These are phyloP conservation scores for Brassica napus DNA, from an alignment of 345 rosid species.

Conservation along the genomic window DNA sequence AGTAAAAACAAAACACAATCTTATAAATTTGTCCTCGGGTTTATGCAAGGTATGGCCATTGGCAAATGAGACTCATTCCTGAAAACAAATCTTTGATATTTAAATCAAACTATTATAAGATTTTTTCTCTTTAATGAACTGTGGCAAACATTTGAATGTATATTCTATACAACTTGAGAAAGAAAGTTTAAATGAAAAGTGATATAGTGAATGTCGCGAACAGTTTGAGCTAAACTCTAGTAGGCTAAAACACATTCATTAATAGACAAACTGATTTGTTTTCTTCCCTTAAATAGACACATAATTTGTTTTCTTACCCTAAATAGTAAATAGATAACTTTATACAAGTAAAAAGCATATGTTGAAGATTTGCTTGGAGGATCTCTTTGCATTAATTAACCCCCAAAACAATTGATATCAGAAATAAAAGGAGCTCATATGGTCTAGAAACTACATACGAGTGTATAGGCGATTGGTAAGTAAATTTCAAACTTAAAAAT, in stretches of 20 bases:
- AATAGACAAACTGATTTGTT: slow-evolving; percentile 23
- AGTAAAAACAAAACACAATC: background rate
- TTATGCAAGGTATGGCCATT: background rate
- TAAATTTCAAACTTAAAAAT: background rate
- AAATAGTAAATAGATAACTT: slow-evolving; percentile 30
- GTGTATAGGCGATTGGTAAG: slow-evolving; percentile 7
- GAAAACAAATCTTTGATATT: background rate
- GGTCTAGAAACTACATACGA: slow-evolving; percentile 1
- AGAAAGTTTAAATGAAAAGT: background rate
- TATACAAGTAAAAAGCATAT: slow-evolving; percentile 15
- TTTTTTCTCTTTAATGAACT: background rate
- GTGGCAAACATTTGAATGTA: background rate
- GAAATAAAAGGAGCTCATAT: background rate
- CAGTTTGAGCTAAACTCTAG: slow-evolving; percentile 26
- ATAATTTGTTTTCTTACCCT: slow-evolving; percentile 20
- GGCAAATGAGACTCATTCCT: slow-evolving; percentile 11
- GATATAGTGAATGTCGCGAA: background rate
- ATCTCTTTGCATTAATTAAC: slow-evolving; percentile 20
- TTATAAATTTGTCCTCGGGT: background rate
- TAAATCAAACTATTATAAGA: background rate
- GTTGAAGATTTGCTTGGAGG: slow-evolving; percentile 25
- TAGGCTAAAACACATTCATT: slow-evolving; percentile 23
- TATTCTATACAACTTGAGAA: background rate
- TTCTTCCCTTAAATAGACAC: slow-evolving; percentile 23
- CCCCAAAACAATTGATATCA: slow-evolving; percentile 17